Percentiles rank a stretch among this genome's conserved stretches.
Conservation (phyloP, 2,329 filamentous ascomycete species). For the Stylonectria norvegica region DNA sequence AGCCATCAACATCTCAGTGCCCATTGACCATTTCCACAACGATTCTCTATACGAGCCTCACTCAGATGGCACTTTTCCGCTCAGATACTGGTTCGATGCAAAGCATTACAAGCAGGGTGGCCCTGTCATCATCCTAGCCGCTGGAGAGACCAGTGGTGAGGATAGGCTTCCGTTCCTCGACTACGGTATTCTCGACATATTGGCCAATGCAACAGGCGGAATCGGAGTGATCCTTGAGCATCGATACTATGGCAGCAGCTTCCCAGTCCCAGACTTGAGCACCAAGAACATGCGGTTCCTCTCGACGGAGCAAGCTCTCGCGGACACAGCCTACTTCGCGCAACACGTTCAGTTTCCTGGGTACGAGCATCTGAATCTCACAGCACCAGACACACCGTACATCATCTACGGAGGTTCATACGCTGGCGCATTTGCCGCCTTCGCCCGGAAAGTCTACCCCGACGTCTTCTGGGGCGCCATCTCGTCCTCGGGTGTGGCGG, state of each 20-base stretch:
- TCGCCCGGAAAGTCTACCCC: slow-evolving; percentile 73
- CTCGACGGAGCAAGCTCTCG: slow-evolving; percentile 77
- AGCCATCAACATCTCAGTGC: slow-evolving; percentile 39
- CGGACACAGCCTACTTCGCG: slow-evolving; percentile 79
- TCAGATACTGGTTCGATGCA: slow-evolving; percentile 83
- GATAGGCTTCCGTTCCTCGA: slow-evolving; percentile 67
- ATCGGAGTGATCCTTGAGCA: slow-evolving; percentile 82
- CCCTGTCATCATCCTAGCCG: slow-evolving; percentile 73
- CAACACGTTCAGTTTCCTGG: slow-evolving; percentile 68
- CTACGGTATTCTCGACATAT: slow-evolving; percentile 70
- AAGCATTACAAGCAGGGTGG: slow-evolving; percentile 72
- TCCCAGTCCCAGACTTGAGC: slow-evolving; percentile 62
- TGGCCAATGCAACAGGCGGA: slow-evolving; percentile 68
- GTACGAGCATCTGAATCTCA: slow-evolving; percentile 64
- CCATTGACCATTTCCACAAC: slow-evolving; percentile 81
- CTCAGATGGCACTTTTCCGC: slow-evolving; percentile 60
- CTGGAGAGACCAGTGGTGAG: slow-evolving; percentile 65
- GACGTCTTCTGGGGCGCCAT: slow-evolving; percentile 77
- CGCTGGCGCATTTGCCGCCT: slow-evolving; percentile 74
- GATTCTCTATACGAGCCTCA: slow-evolving; percentile 76
- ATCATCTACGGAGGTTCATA: slow-evolving; percentile 84
- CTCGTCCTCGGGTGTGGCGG: slow-evolving; percentile 74
- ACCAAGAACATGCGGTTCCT: slow-evolving; percentile 74
- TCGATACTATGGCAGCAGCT: slow-evolving; percentile 78
- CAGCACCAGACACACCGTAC: slow-evolving; percentile 62